Evolutionary conservation across 1,139 yeast genomes (phyloP), one percentile per base, ranked within the genome.

Genomic region (Pichia sp.): DNA sequence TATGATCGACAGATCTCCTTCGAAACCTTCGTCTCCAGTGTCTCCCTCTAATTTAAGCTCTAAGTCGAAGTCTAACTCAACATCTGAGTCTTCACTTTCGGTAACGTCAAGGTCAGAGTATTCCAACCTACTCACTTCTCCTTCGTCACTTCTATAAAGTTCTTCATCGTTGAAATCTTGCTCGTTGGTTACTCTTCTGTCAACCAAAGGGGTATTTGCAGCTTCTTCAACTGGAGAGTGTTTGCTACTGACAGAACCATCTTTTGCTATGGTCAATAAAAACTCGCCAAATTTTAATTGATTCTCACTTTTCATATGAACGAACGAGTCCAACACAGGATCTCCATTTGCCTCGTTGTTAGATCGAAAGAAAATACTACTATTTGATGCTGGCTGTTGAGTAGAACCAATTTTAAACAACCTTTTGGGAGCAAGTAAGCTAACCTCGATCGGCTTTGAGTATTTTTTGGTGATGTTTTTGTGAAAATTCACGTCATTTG

Each of bases 391-490:
- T n/a, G 12, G 18, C 16, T 31, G 36, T 13, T 31, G 36, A 6
- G 36, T 28, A 28, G 21, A 2, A 19, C 18, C 10, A 19, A 22
- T 23, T 12, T 3, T 36, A 13, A 30, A 37, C 13, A 10, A 36
- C 22, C 25, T 23, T 44, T 31, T 30, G 18, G 21, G 16, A 4
- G 3, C 34, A 4, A 26, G 50, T 1, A 28, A 37, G 1, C 22
- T 41, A 2, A 47, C 39, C 16, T 52, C 48, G 8, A 62, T n/a
- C 12, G 63, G 63, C 41, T 55, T 47, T 6, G 47, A 41, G 39
- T 62, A 62, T 36, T 64, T 65, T 30, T 55, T 58, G 8, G 58
- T 53, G 0, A 50, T 44, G 37, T 61, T 62, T 30, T 52, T 56
- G 10, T 45, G 40, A 42, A 53, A 51, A 0, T 40, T 50, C 2